Evolutionary conservation across 1,284 basidiomycete genomes (phyloP).

Genomic region (Naganishia sp.): DNA sequence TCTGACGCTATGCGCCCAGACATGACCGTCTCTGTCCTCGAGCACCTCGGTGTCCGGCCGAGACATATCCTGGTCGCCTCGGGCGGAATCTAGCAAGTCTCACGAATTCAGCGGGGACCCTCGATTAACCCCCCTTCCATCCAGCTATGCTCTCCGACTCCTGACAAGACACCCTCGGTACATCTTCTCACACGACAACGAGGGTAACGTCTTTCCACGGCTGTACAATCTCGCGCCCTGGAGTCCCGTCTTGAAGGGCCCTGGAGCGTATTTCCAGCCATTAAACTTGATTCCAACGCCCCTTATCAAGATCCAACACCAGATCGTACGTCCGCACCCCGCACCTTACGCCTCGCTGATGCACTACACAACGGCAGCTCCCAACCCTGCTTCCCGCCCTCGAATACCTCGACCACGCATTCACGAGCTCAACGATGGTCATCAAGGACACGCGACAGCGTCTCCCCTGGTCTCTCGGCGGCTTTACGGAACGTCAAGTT

Average conservation of each 20-base stretch:
- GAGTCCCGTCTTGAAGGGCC: conserved; percentile 44
- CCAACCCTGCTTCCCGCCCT: conserved; percentile 29
- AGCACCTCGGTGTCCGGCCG: conserved; percentile 43
- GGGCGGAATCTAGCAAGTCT: conserved; percentile 48
- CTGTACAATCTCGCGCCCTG: conserved; percentile 49
- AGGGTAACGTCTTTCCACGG: conserved; percentile 38
- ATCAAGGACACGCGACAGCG: conserved; percentile 18
- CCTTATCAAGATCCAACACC: conserved; percentile 46
- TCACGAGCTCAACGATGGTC: conserved; percentile 34
- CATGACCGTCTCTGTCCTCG: conserved; percentile 47
- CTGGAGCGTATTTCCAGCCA: conserved; percentile 44
- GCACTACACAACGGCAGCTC: conserved; percentile 34
- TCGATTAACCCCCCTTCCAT: not conserved
- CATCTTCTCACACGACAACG: conserved; percentile 38
- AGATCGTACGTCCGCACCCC: conserved; percentile 38
- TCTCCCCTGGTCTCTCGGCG: conserved; percentile 11
- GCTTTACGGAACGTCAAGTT: conserved; percentile 5
- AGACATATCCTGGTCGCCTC: conserved; percentile 45
- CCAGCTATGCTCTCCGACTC: conserved; percentile 47
- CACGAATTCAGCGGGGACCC: not conserved
- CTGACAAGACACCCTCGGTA: conserved; percentile 39
- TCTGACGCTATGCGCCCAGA: conserved; percentile 34
- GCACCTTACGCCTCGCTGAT: conserved; percentile 35
- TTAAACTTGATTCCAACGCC: conserved; percentile 47
- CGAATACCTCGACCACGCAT: conserved; percentile 33